Evolutionary conservation across 345 rosid species (phyloP), one percentile per base, ranked within the genome.

Genomic region (Cardamine resedifolia): DNA sequence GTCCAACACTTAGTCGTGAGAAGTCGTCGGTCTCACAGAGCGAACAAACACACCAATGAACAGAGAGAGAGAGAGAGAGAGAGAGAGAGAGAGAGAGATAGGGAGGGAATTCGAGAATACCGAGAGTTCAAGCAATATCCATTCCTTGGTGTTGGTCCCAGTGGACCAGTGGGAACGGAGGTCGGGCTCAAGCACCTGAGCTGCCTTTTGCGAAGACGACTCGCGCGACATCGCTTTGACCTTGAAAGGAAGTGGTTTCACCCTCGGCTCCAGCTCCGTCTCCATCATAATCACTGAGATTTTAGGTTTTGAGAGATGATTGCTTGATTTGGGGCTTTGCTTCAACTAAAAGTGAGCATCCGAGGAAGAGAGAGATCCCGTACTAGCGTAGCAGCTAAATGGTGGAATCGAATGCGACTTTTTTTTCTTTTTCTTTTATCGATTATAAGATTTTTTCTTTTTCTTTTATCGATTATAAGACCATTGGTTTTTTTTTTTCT

Each of bases 151-250:
- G 82, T 90, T 90, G 73, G 96, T 88, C 30, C 81, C 90, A 34
- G 96, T 79, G 72, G 94, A 90, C 96, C 96, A 90, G 82, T 90
- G 94, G 14, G 86, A 73, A 58, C 96, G 93, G 52, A 88, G 96
- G 86, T 90, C 94, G 9, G 85, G 72, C 62, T 90, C 96, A 59
- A 90, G 91, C 14, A 90, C 84, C 36, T 83, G 84, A 81, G 82
- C 63, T 9, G 96, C 94, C 49, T 88, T 90, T 76, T 86, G 90
- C 23, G 94, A 84, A 3, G 89, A 88, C 8, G 96, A 88, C 70
- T 90, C 96, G 43, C 94, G 80, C 4, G 96, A 90, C 68, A 78
- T 77, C 62, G 82, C 96, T 67, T 88, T 90, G 75, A 88, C 96
- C 75, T 88, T 88, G 85, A 80, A 90, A 49, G 84, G 70, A 75